Conservation (phyloP, 768 basidiomycete genomes). For the Exidia glandulosa region DNA sequence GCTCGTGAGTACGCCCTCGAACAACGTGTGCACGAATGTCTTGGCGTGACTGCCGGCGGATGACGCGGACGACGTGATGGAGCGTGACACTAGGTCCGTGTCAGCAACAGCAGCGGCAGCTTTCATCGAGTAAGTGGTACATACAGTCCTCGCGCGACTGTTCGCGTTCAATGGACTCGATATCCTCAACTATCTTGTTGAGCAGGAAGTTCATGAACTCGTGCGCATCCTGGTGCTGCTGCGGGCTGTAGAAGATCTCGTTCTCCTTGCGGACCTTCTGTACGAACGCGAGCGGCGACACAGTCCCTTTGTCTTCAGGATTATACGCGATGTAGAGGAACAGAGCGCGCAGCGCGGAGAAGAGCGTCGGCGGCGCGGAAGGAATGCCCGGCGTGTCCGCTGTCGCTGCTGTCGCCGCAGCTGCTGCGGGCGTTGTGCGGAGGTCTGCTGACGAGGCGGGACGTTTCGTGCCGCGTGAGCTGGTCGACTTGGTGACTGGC, state of each 20-base stretch:
- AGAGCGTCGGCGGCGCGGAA: slow-evolving; percentile 59
- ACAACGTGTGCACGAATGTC: slow-evolving; percentile 85
- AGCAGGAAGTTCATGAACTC: slow-evolving; percentile 93
- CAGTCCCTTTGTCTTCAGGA: slow-evolving; percentile 68
- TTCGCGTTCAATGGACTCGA: slow-evolving; percentile 43
- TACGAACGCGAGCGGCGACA: slow-evolving; percentile 85
- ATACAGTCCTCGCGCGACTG: slow-evolving; percentile 52
- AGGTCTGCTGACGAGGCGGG: slow-evolving; percentile 2
- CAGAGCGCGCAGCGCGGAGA: slow-evolving; percentile 88
- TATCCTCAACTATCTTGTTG: slow-evolving; percentile 88
- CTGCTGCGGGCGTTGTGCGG: background rate
- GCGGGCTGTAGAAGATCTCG: slow-evolving; percentile 72
- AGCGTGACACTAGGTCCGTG: slow-evolving; percentile 41
- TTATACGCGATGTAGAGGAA: slow-evolving; percentile 75
- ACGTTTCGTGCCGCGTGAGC: background rate
- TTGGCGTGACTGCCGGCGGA: slow-evolving; percentile 13
- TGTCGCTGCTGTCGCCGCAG: slow-evolving; percentile 7
- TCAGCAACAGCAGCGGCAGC: slow-evolving; percentile 4
- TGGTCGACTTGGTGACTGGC: slow-evolving; percentile 13
- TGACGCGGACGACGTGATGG: slow-evolving; percentile 20
- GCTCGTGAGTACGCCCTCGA: slow-evolving; percentile 89
- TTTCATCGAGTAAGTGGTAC: slow-evolving; percentile 21
- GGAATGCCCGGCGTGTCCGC: slow-evolving; percentile 37
- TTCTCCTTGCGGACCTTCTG: slow-evolving; percentile 90
- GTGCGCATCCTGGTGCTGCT: slow-evolving; percentile 94